Evolutionary conservation across 176 grass and related monocot species (phyloP), one percentile per base, ranked within the genome.

Genomic region (Hordeum marinum): DNA sequence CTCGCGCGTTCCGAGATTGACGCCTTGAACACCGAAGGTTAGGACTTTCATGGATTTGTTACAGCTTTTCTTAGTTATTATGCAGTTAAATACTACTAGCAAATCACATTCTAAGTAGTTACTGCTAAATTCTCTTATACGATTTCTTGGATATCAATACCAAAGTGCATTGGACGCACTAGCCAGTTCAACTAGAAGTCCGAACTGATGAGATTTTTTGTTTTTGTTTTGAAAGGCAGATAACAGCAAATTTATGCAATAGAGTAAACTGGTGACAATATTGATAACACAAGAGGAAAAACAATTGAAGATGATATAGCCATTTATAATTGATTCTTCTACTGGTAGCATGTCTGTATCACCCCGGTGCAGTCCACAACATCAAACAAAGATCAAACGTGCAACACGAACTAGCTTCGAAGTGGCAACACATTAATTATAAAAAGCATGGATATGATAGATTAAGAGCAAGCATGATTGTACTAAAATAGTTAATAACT

Each of bases 391-490:
- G 13, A 46, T 32, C 11, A 70, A 84, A 35, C 20, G 75, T 80
- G 23, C 81, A 84, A 58, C 20, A 35, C 25, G 18, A 84, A 69
- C 58, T 37, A 89, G 66, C 77, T 17, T 66, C 60, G 46, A 11
- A 66, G 48, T n/a, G 59, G 21, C 45, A 17, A 7, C 48, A 9
- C 5, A 76, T 35, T 42, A 43, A 42, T 39, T 5, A 46, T 46
- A 23, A 34, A 45, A 18, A 8, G 7, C 7, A 46, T 46, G 21
- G 35, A 37, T 74, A 67, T 84, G 31, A 24, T 64, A 54, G 52
- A 78, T 12, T 63, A 61, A 3, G 7, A 18, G 1, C 39, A 26
- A 82, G 15, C 39, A 24, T 62, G 60, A 6, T 63, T 41, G 9
- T 41, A 57, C 24, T 46, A 17, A 32, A 64, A 58, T 37, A n/a